Base-by-base conservation (phyloP, 352 stramenopile genomes). In the Pythium oligandrum region DNA sequence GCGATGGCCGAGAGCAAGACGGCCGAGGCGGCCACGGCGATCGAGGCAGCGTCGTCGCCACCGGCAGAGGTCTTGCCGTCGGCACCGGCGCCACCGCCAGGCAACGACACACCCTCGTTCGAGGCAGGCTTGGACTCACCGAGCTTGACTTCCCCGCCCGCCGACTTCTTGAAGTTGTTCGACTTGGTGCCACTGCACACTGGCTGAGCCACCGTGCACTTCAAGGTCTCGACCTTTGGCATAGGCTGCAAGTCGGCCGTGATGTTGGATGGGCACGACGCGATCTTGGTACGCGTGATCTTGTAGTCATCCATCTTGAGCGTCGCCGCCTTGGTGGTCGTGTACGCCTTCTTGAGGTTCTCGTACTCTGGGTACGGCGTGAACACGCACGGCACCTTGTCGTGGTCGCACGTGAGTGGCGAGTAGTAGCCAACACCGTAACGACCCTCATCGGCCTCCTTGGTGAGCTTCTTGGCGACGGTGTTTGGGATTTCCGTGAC, bases 301-400 rank as follows among this genome's bases (percentile, higher is more conserved):
- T 44, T 73, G 58, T 63, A 83, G 11, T 51, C 56, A 12, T 58
- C 40, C 44, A 70, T 66, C 39, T 46, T 78, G 44, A 81, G 52
- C n/a, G 62, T 81, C 46, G 73, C 61, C 11, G 37, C 44, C 48
- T 64, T 69, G 11, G 73, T 83, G 3, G 65, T 55, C 34, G 72
- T 83, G 70, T 81, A 83, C 49, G 73, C 73, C 33, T 61, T 57
- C 63, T 77, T 78, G 42, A 83, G 59, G 65, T 70, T 68, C 7
- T 64, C 59, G 51, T 71, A 78, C 57, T 83, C 73, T 1, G 73
- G 73, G 64, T 82, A 82, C 49, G 66, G 63, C 50, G 34, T 65
- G 53, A 71, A 81, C 55, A 55, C 52, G 50, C 71, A 81, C 53
- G 63, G 59, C 3, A 65, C 51, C 36, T 58, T 70, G 45, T 71